Evolutionary conservation across 1,284 basidiomycete species (phyloP), one percentile per base, ranked within the genome.

Genomic region (Anthracocystis setariae): DNA sequence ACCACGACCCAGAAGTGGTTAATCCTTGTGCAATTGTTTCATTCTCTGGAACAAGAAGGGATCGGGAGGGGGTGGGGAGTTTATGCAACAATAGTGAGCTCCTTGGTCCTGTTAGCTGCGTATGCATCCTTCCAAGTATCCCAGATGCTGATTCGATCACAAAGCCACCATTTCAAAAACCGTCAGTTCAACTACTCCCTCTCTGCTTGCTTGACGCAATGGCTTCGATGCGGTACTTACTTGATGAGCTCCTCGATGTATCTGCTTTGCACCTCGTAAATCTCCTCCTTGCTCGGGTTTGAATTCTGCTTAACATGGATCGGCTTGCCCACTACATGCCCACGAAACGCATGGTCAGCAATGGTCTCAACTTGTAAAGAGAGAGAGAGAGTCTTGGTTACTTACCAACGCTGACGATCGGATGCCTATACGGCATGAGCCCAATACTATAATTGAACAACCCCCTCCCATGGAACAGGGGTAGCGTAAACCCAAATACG

Each of bases 401-500:
- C 77, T 54, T 66, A 79, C 77, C 90, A 74, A 98, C 96, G 66
- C 92, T 91, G 24, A 97, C 92, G 64, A 99, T 98, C 33, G 91
- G 91, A 81, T 93, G 89, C 50, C 95, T 88, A 83, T 96, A 98
- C 0, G 95, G 95, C 89, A 96, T 89, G 54, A 95, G 82, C 2
- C 93, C 93, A 49, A 82, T 64, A 44, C 73, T 77, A 39, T 74
- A 72, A 83, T 97, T 97, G 76, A 96, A 87, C 48, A 98, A 84
- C 5, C 83, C 83, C 18, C 84, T 64, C 3, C 94, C 94, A 83
- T 95, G 93, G 84, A 97, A 95, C 40, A 95, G 84, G 21, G 95
- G 95, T n/a, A 98, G 84, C 0, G 95, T 99, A 81, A 98, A 99
- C 0, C 95, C 96, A 78, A 98, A 97, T 38, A 92, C 1, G 0